phyloP scores from a whole-genome alignment of 1,139 yeast species.

The Diutina ranongensis region DNA sequence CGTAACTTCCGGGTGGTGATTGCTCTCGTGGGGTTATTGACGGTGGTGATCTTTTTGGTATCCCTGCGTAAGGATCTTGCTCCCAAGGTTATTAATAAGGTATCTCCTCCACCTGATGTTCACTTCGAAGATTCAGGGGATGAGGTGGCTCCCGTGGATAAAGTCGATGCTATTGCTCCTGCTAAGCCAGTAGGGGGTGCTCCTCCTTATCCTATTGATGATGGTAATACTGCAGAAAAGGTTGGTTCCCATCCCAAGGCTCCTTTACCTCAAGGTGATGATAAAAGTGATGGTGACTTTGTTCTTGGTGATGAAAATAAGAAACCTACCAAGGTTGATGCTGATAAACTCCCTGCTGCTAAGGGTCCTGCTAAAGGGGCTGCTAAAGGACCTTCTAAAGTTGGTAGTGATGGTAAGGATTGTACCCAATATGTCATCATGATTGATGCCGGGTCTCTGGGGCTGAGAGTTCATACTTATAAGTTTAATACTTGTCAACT shows the following conservation, averaged over 20 bases:
- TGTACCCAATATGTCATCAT: slow-evolving; percentile 48
- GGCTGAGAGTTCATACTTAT: slow-evolving; percentile 90
- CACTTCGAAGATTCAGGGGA: slow-evolving; percentile 11
- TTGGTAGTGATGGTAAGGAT: slow-evolving; percentile 16
- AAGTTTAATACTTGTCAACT: slow-evolving; percentile 75
- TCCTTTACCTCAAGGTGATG: not conserved
- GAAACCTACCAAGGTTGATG: slow-evolving; percentile 3
- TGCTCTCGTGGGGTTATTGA: slow-evolving; percentile 24
- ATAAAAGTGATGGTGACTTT: not conserved
- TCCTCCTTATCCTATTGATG: slow-evolving; percentile 5
- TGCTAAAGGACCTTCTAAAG: not conserved
- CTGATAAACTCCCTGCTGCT: not conserved
- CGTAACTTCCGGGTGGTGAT: slow-evolving; percentile 27
- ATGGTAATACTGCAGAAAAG: slow-evolving; percentile 7
- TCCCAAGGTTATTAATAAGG: slow-evolving; percentile 13
- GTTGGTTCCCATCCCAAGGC: not conserved
- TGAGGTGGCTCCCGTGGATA: slow-evolving; percentile 10
- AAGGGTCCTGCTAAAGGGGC: not conserved
- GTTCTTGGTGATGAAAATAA: not conserved
- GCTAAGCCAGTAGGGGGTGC: slow-evolving; percentile 13
- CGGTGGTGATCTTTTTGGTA: slow-evolving; percentile 25
- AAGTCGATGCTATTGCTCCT: slow-evolving; percentile 9
- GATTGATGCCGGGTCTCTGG: slow-evolving; percentile 97
- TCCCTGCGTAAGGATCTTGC: slow-evolving; percentile 21
- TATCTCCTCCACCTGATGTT: slow-evolving; percentile 11